Conservation (phyloP, 352 stramenopile genomes). For the Phytophthora hybrid region DNA sequence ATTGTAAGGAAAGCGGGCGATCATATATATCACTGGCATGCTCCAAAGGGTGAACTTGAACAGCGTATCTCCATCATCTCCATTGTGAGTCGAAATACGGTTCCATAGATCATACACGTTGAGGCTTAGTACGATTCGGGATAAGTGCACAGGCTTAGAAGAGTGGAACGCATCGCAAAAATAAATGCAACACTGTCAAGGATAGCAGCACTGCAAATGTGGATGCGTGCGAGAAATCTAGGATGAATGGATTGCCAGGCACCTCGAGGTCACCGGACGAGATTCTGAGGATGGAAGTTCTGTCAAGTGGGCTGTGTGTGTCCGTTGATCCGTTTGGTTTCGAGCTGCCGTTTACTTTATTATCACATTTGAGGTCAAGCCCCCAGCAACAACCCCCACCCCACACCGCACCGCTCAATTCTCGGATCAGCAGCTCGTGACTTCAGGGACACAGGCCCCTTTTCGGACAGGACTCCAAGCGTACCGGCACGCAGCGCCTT, state of each 20-base stretch:
- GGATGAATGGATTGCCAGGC: conserved; percentile 9
- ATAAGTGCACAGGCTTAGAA: conserved; percentile 23
- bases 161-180: conserved; percentile 18
- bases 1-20: background rate
- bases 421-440: background rate
- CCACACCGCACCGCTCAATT: background rate
- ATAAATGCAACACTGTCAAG: conserved; percentile 20
- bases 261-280: conserved; percentile 13
- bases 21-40: background rate
- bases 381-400: conserved; percentile 3
- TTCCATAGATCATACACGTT: background rate
- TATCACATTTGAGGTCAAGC: conserved; percentile 26
- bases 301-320: conserved; percentile 14
- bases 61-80: background rate
- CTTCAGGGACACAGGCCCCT: background rate
- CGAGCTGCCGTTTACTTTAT: conserved; percentile 4
- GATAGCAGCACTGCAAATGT: background rate
- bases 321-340: background rate
- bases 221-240: conserved; percentile 7
- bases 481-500: conserved; percentile 14
- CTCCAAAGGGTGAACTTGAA: background rate
- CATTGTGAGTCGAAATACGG: background rate
- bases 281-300: conserved; percentile 14
- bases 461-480: conserved; percentile 12
- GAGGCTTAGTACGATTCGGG: background rate